Evolutionary conservation across 164 flowering plant genomes (phyloP), one percentile per base, ranked within the genome.

Genomic region (Magnolia changhungtana): DNA sequence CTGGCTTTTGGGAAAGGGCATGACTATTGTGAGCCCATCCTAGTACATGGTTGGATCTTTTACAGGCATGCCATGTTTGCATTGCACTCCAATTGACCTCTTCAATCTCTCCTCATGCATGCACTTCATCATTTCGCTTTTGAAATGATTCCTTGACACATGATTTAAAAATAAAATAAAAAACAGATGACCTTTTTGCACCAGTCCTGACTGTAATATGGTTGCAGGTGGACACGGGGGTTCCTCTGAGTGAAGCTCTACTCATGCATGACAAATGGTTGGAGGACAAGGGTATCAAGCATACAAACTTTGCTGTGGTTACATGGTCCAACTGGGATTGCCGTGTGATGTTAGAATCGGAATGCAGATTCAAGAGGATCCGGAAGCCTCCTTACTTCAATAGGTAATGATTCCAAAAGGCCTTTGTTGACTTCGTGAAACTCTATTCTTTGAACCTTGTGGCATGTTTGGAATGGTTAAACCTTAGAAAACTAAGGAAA

Each of bases 321-420:
- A 96, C 98, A 29, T 96, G 99, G 99, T 91, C 98, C 8, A 89
- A 92, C 81, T 96, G 99, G 99, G 99, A 96, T 79, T 96, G 98
- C 73, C 83, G 86, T 20, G 97, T 96, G 27, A 91, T 96, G 97
- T 79, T 96, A 85, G 99, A 96, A 84, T 90, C 97, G 50, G 99
- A 96, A 77, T 96, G 99, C 84, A 89, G 91, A 31, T 91, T 83
- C 87, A 96, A 96, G 87, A 89, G 84, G 80, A 91, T 96, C 58
- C 76, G 89, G 8, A 96, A 96, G 82, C 98, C 99, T 50, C 88
- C 96, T 55, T 96, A 96, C 81, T 96, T 96, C 77, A 90, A 96
- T 83, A 75, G 94, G 99, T 92, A 85, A 81, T n/a, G 7, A 37
- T 37, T 37, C 45, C 45, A 37, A 37, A 4, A 37, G 45, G 45